Conservation (phyloP, 1,284 basidiomycete genomes). For the Ustilago lituana region DNA sequence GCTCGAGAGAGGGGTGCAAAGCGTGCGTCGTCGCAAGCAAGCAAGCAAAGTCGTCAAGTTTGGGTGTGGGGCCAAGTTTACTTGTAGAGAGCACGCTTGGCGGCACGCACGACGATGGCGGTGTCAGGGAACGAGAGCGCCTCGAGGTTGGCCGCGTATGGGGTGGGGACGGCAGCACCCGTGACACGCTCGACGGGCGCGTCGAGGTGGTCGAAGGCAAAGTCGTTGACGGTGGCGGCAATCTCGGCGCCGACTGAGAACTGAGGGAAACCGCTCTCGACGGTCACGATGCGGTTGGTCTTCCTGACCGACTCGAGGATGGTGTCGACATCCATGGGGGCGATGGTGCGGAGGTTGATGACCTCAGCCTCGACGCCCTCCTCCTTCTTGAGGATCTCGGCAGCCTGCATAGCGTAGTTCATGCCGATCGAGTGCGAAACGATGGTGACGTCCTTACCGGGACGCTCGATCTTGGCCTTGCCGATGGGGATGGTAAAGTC, state of each 20-base stretch:
- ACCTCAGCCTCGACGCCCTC: constrained; percentile 94
- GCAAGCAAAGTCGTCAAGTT: no score
- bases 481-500: constrained; percentile 92
- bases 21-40: no score
- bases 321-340: constrained; percentile 95
- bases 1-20: no score
- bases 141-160: constrained; percentile 72
- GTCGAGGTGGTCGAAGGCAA: constrained; percentile 73
- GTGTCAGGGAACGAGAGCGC: constrained; percentile 63
- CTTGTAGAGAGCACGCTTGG: constrained; percentile 65
- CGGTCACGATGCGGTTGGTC: constrained; percentile 93
- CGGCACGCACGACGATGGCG: constrained; percentile 56
- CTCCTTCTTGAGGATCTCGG: constrained; percentile 87
- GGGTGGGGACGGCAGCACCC: constrained; percentile 75
- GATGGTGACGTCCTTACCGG: constrained; percentile 91
- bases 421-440: constrained; percentile 78
- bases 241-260: constrained; percentile 99
- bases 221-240: constrained; percentile 82
- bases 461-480: constrained; percentile 94
- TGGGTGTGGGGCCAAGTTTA: constrained; percentile 4
- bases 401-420: constrained; percentile 73
- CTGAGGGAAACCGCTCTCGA: constrained; percentile 97
- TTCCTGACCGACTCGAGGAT: constrained; percentile 97
- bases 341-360: constrained; percentile 93
- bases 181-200: constrained; percentile 97